These are phyloP conservation scores for Syncephalastrum monosporum DNA, from an alignment of 371 early-diverging fungal genomes.

Conservation along the genomic window DNA sequence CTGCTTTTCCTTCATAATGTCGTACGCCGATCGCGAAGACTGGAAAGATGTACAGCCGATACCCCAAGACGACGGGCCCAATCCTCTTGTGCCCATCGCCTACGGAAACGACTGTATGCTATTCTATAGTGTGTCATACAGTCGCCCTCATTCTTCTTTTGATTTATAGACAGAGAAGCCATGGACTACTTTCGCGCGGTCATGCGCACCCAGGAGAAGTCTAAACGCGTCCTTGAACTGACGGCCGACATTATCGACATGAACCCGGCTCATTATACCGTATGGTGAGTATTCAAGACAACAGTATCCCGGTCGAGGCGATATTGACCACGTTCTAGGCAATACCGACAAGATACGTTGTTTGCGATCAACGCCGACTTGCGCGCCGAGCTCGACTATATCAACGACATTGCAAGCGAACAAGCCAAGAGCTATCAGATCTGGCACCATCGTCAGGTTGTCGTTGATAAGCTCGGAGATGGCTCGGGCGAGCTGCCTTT, in stretches of 20 bases:
- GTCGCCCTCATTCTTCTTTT: not conserved
- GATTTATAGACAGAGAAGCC: constrained; percentile 62
- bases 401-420: constrained; percentile 65
- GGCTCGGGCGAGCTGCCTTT: constrained; percentile 64
- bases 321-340: constrained; percentile 46
- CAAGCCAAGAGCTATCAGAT: constrained; percentile 95
- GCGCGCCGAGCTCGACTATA: constrained; percentile 72
- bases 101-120: constrained; percentile 78
- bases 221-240: constrained; percentile 77
- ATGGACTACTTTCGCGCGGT: constrained; percentile 94
- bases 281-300: constrained; percentile 65
- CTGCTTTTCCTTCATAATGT: too few relatives aligned
- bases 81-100: constrained; percentile 88
- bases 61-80: constrained; percentile 85
- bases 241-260: constrained; percentile 76
- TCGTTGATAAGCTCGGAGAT: constrained; percentile 67
- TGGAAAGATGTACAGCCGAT: constrained; percentile 87
- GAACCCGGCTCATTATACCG: constrained; percentile 94
- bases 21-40: constrained; percentile 40
- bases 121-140: not conserved
- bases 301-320: not conserved
- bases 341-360: constrained; percentile 82
- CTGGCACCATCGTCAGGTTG: constrained; percentile 91
- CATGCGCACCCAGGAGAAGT: constrained; percentile 64
- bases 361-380: constrained; percentile 64